These are phyloP conservation scores for Lactarius vividus DNA, from an alignment of 768 basidiomycete species.

Conservation along the genomic window DNA sequence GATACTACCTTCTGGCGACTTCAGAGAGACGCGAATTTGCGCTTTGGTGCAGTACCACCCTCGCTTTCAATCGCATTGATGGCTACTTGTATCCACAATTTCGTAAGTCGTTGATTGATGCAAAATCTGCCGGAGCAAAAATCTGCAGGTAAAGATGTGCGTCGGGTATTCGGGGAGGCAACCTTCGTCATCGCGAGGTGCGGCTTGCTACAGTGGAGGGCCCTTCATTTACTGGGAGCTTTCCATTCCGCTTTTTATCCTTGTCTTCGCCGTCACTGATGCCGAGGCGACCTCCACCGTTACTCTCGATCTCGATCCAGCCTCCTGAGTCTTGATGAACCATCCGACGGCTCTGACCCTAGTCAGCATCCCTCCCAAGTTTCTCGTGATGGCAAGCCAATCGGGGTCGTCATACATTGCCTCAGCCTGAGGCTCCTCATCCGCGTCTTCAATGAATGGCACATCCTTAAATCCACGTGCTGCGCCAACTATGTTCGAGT, in stretches of 20 bases:
- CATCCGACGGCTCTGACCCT: slow-evolving; percentile 60
- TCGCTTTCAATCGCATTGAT: slow-evolving; percentile 64
- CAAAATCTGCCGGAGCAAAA: slow-evolving; percentile 56
- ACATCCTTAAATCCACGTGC: no score
- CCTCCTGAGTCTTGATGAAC: slow-evolving; percentile 55
- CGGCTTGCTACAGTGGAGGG: slow-evolving; percentile 36
- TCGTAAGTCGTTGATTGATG: slow-evolving; percentile 70
- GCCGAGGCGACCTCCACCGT: slow-evolving; percentile 63
- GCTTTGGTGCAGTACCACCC: slow-evolving; percentile 75
- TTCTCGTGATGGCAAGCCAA: neutral
- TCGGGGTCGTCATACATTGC: no score
- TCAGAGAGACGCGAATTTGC: slow-evolving; percentile 85
- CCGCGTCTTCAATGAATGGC: no score
- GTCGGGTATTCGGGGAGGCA: slow-evolving; percentile 3
- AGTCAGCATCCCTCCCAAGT: neutral
- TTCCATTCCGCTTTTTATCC: slow-evolving; percentile 32
- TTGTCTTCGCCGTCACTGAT: slow-evolving; percentile 88
- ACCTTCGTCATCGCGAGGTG: slow-evolving; percentile 82
- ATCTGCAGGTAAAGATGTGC: slow-evolving; percentile 53
- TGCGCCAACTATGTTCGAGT: no score
- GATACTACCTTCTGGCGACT: slow-evolving; percentile 58
- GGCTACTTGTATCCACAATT: slow-evolving; percentile 72
- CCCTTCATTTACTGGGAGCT: slow-evolving; percentile 29
- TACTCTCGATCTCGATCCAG: slow-evolving; percentile 80
- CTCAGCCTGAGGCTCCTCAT: no score